Evolutionary conservation across 1,139 yeast genomes (phyloP), one percentile per base, ranked within the genome.

Genomic region (Petasospora fabianii): DNA sequence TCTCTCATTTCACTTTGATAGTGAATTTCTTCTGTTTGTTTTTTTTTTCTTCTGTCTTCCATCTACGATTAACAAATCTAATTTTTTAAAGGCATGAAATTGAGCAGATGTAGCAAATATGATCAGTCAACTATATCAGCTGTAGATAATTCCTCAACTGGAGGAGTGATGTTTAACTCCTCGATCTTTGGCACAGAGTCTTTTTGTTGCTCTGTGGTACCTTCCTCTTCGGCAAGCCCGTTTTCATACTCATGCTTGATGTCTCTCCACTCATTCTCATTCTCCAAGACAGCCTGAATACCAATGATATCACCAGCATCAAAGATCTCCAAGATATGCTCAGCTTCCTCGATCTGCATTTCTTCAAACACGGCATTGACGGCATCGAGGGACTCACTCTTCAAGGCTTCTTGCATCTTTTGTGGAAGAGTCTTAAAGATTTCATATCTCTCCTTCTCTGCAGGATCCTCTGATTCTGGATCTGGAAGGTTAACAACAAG

Each of bases 281-380:
- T 83, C 53, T 86, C 92, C 43, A 86, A 64, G 47, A 83, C 68
- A 9, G 84, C 92, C 51, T 78, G 82, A 24, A 92, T 79, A 27
- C 92, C 86, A 54, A 92, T 79, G 20, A 87, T 90, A 6, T 90
- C 92, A 55, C 92, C 82, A 55, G 81, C 77, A 51, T 87, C 84
- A 54, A 92, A 78, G 39, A 77, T 61, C 44, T 82, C 90, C 52
- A 92, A 74, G 9, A 84, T 70, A 19, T 66, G 60, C 59, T 92
- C 97, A 3, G 97, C 97, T 32, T 85, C 90, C 24, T 75, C 84
- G 6, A 90, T 70, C 26, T 78, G 69, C 71, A 86, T 71, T n/a
- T 69, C 68, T 3, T 84, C 95, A 58, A 92, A 84, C 2, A 86
- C 92, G 50, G 79, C 74, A 64, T 92, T 92, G 42, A 92, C 88